Base-by-base conservation (phyloP, 2,329 filamentous ascomycete genomes). In the Scortechinia acanthostroma region DNA sequence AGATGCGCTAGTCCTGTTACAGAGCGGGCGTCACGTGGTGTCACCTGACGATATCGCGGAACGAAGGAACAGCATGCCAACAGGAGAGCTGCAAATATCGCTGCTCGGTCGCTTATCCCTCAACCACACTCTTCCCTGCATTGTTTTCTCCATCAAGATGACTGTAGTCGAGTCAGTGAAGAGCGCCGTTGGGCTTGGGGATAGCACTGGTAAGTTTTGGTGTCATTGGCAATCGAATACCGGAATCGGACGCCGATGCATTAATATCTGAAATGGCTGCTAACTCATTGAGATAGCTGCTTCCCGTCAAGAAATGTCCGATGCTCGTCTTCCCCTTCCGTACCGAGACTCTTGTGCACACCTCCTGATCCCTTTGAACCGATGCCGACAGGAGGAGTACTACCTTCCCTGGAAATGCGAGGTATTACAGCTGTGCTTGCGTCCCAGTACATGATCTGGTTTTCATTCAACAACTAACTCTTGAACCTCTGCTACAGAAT, bases 381-480 rank as follows among this genome's bases (percentile, higher is more conserved):
- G 86, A 60, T 98, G 93, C 77, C 90, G 93, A 50, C 78, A 80
- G 68, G 85, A 94, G 56, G 86, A 89, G 51, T 97, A 86, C 73
- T 98, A 95, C 67, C 71, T 96, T 58, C 91, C 91, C 16, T 98
- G 93, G 93, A 96, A 95, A 77, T 98, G 93, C 68, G 81, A 88
- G 78, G 93, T 97, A 77, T 55, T 85, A 33, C 15, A 33, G 19
- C 22, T 10, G 15, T 21, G 3, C 10, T 33, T n/a, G n/a, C n/a
- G n/a, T n/a, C n/a, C n/a, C n/a, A n/a, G n/a, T n/a, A n/a, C n/a
- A n/a, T n/a, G n/a, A n/a, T n/a, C n/a, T n/a, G n/a, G n/a, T n/a
- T n/a, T n/a, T n/a, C n/a, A n/a, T n/a, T n/a, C n/a, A n/a, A n/a
- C n/a, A n/a, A n/a, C n/a, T 25, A 16, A 4, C 14, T 23, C 4